Evolutionary conservation across 192 early-diverging fungal species (phyloP).

Genomic region (Rhizoclosmatium globosum): DNA sequence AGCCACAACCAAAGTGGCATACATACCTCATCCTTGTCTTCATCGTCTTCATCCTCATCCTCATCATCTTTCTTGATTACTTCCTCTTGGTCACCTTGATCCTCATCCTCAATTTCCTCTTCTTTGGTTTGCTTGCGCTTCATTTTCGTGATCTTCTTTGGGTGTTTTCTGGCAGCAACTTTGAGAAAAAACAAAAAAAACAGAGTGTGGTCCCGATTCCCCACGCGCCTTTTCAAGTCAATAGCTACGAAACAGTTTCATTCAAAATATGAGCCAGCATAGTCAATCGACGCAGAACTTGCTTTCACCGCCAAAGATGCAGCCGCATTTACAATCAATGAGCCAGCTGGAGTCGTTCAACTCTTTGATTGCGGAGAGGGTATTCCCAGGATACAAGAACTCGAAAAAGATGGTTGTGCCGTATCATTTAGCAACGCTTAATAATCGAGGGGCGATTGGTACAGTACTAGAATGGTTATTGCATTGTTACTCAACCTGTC

Average conservation of each 20-base stretch:
- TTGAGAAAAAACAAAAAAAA: constrained; percentile 30
- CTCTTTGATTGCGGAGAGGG: constrained; percentile 20
- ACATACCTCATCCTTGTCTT: constrained; percentile 10
- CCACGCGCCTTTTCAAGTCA: neutral
- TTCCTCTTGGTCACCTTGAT: constrained; percentile 3
- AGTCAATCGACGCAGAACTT: neutral
- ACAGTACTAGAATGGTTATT: neutral
- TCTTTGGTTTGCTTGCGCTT: constrained; percentile 7
- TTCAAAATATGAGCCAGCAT: neutral
- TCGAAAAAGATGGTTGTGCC: constrained; percentile 26
- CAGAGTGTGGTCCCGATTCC: neutral
- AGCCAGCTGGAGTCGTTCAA: constrained; percentile 28
- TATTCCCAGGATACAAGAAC: constrained; percentile 28
- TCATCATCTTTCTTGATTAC: neutral
- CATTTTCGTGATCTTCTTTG: neutral
- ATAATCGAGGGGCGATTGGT: constrained; percentile 25
- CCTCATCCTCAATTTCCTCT: neutral
- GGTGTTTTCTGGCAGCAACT: neutral
- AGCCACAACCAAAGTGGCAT: neutral
- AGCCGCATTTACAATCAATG: neutral
- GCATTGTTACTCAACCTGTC: neutral
- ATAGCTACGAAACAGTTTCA: neutral
- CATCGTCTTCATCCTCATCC: constrained; percentile 1
- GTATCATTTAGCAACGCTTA: constrained; percentile 28
- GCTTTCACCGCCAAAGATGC: neutral